Evolutionary conservation across 805 yeast species (phyloP).

Genomic region (Lipomyces mesembrius): DNA sequence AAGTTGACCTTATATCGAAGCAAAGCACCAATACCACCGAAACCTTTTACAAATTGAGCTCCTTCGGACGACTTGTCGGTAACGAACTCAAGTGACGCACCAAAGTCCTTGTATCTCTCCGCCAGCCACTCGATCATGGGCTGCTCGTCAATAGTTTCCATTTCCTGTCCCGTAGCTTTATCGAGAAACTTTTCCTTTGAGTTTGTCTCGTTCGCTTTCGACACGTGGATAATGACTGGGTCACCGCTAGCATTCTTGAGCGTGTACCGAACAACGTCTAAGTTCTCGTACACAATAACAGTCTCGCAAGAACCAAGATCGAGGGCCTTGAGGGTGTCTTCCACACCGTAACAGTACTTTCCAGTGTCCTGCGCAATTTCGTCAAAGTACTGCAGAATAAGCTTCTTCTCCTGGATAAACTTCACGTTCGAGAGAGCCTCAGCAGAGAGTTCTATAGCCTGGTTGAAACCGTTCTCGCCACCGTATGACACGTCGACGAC

Average conservation of each 20-base stretch:
- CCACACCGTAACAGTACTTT: constrained; percentile 95
- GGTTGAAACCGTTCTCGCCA: constrained; percentile 99
- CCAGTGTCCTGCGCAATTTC: constrained; percentile 98
- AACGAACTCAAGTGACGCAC: constrained; percentile 95
- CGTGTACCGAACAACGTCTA: constrained; percentile 81
- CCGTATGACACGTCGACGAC: constrained; percentile 98
- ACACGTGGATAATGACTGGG: constrained; percentile 71
- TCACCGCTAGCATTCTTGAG: constrained; percentile 82
- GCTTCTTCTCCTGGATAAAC: constrained; percentile 97
- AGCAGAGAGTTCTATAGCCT: constrained; percentile 96
- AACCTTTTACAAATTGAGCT: constrained; percentile 96
- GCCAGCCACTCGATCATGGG: constrained; percentile 96
- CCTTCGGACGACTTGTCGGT: constrained; percentile 97
- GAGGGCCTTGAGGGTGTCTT: constrained; percentile 92
- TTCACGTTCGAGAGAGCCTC: constrained; percentile 97
- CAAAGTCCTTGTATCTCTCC: constrained; percentile 90
- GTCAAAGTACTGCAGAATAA: constrained; percentile 88
- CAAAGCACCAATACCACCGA: constrained; percentile 98
- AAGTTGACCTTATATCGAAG: constrained; percentile 96
- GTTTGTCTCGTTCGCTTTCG: constrained; percentile 54
- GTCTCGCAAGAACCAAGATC: constrained; percentile 96
- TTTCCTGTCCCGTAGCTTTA: constrained; percentile 84
- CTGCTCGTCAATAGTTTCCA: constrained; percentile 85
- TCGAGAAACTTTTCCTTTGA: constrained; percentile 66
- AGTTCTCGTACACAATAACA: constrained; percentile 89